These are phyloP conservation scores for Leonotis leonurus DNA, from an alignment of 257 asterid genomes.

Conservation along the genomic window DNA sequence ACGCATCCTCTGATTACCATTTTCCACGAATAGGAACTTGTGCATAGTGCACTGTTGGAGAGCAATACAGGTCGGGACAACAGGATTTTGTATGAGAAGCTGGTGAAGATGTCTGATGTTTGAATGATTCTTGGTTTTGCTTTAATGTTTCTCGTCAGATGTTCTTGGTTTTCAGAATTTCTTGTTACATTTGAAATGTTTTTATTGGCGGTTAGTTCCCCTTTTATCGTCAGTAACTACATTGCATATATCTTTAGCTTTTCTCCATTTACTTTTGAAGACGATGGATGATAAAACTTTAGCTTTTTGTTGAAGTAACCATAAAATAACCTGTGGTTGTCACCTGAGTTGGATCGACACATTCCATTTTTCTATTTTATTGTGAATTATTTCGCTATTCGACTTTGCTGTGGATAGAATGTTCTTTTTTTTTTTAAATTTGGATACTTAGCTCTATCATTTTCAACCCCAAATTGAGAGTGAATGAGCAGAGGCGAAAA, in stretches of 20 bases:
- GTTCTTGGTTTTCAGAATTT: not conserved
- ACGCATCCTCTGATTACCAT: not conserved
- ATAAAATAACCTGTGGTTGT: not conserved
- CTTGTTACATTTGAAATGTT: not conserved
- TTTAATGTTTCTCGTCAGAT: too few relatives aligned
- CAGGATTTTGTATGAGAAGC: constrained; percentile 67
- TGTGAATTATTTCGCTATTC: too few relatives aligned
- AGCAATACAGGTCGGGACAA: constrained; percentile 79
- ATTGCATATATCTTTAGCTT: not conserved
- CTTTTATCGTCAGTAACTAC: not conserved
- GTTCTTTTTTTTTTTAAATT: too few relatives aligned
- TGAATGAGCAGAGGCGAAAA: too few relatives aligned
- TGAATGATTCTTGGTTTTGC: constrained; percentile 12
- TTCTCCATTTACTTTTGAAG: not conserved
- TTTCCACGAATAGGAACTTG: constrained; percentile 51
- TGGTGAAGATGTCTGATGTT: constrained; percentile 41
- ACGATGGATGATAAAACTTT: not conserved
- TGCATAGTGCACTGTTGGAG: constrained; percentile 79
- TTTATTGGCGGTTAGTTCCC: not conserved
- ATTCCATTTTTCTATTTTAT: not conserved
- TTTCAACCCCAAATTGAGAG: too few relatives aligned
- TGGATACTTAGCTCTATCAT: too few relatives aligned
- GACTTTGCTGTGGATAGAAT: too few relatives aligned
- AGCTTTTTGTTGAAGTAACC: not conserved
- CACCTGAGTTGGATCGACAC: not conserved